Conservation (phyloP, 139 green algal species). For the Haematococcus sp. region DNA sequence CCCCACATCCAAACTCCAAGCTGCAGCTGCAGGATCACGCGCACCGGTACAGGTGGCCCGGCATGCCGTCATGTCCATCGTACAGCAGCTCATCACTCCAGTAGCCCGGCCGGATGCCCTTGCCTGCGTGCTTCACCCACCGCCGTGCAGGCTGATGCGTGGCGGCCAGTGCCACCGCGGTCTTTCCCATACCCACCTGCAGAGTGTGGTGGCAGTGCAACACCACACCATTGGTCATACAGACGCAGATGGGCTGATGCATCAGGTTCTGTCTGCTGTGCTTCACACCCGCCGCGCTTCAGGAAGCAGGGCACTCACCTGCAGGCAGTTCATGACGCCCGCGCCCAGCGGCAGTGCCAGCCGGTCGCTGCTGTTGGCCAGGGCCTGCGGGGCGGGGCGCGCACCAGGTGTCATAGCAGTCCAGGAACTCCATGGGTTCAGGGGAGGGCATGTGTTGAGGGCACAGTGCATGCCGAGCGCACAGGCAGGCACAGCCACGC, state of each 20-base stretch:
- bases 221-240: background rate
- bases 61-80: background rate
- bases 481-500: background rate
- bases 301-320: conserved; percentile 2
- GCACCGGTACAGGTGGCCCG: conserved; percentile 1
- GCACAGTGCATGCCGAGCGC: background rate
- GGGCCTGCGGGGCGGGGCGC: too few relatives aligned
- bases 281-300: too few relatives aligned
- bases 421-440: background rate
- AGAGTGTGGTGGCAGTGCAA: background rate
- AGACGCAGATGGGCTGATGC: background rate
- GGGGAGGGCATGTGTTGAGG: background rate
- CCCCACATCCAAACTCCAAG: background rate
- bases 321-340: background rate
- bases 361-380: background rate
- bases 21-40: background rate
- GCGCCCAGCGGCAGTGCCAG: background rate
- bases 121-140: background rate
- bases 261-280: background rate
- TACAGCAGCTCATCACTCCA: background rate
- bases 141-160: background rate
- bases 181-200: conserved; percentile 17
- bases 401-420: too few relatives aligned
- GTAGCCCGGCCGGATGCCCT: background rate
- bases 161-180: background rate